These are phyloP conservation scores for Coprinopsis marcescibilis DNA, from an alignment of 768 basidiomycete genomes.

Conservation along the genomic window DNA sequence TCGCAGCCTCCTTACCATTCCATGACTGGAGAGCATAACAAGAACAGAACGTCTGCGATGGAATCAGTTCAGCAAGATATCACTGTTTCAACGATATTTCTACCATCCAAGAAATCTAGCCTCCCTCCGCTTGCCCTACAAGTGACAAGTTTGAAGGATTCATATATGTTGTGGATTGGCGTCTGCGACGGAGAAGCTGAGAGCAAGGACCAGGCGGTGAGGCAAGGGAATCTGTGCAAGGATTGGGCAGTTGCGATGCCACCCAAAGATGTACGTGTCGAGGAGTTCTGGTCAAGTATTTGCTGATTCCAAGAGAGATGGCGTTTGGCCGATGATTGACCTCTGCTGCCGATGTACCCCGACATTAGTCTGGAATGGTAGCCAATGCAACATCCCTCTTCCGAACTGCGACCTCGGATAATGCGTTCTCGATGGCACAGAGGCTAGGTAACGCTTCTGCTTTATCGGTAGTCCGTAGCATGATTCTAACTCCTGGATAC, in stretches of 20 bases:
- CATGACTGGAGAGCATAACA: too few relatives aligned
- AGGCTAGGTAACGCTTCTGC: slow-evolving; percentile 56
- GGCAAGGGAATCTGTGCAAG: slow-evolving; percentile 51
- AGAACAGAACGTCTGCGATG: not conserved
- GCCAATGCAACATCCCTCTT: slow-evolving; percentile 59
- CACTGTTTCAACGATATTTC: slow-evolving; percentile 41
- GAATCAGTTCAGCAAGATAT: slow-evolving; percentile 20
- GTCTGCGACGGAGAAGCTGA: slow-evolving; percentile 42
- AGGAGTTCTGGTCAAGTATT: not conserved
- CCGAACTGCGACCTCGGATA: slow-evolving; percentile 54
- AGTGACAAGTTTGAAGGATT: slow-evolving; percentile 58
- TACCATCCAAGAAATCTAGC: slow-evolving; percentile 43
- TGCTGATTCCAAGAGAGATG: slow-evolving; percentile 11
- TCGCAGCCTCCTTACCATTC: not conserved
- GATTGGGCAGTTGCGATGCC: slow-evolving; percentile 90
- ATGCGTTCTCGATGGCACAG: slow-evolving; percentile 69
- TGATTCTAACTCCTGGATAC: too few relatives aligned
- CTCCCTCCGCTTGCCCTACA: slow-evolving; percentile 60
- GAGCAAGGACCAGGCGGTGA: slow-evolving; percentile 41
- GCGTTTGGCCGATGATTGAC: slow-evolving; percentile 5
- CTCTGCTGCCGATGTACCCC: not conserved
- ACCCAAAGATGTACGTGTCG: slow-evolving; percentile 28
- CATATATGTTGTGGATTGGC: slow-evolving; percentile 83
- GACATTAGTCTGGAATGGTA: slow-evolving; percentile 25
- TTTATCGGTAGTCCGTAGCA: slow-evolving; percentile 15